Evolutionary conservation across 2,329 filamentous ascomycete genomes (phyloP).

Genomic region (Coniella vitis): DNA sequence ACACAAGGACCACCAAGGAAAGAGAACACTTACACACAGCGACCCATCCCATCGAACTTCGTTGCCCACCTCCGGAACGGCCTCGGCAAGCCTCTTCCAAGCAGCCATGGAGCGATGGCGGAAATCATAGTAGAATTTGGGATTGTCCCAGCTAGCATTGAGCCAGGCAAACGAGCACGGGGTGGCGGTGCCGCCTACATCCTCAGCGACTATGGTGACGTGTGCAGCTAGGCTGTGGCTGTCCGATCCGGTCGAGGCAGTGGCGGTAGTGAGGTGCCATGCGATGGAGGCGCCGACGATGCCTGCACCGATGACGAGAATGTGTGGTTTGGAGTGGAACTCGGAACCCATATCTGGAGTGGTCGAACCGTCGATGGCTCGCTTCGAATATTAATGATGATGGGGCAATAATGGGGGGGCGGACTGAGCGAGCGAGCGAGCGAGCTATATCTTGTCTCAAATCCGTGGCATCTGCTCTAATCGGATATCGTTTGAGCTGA

Average conservation of each 20-base stretch:
- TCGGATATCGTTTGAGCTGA: too few relatives aligned
- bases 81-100: constrained; percentile 20
- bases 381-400: too few relatives aligned
- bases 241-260: too few relatives aligned
- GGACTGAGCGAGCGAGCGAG: too few relatives aligned
- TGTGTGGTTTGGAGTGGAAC: constrained; percentile 9
- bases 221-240: constrained; percentile 18
- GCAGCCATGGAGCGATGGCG: constrained; percentile 23
- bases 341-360: constrained; percentile 18
- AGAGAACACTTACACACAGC: constrained; percentile 12
- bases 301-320: constrained; percentile 23
- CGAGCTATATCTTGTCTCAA: too few relatives aligned
- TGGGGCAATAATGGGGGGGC: too few relatives aligned
- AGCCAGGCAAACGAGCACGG: constrained; percentile 28
- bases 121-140: constrained; percentile 24
- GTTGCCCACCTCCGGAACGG: constrained; percentile 19
- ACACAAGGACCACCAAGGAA: neutral
- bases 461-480: too few relatives aligned
- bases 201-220: constrained; percentile 24
- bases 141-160: constrained; percentile 24
- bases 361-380: too few relatives aligned
- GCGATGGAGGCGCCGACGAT: constrained; percentile 27
- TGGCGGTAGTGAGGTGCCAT: constrained; percentile 23
- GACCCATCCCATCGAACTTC: constrained; percentile 22
- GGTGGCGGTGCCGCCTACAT: constrained; percentile 25